phyloP scores from a whole-genome alignment of 73 alveolate species.

The Stentor roeselii region DNA sequence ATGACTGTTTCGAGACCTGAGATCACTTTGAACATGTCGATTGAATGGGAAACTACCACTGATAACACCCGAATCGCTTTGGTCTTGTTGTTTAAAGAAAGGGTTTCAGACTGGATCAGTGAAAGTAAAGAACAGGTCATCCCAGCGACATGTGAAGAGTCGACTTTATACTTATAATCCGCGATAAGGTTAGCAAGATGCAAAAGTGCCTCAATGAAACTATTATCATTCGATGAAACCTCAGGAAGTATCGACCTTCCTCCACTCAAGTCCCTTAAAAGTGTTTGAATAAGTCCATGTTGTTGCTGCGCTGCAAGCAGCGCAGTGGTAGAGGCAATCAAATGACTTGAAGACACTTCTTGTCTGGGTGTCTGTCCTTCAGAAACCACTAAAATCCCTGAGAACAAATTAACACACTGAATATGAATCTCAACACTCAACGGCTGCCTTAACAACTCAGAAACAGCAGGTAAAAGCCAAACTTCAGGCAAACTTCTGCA shows the following conservation, averaged over 20 bases:
- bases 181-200: constrained; percentile 12
- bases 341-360: background rate
- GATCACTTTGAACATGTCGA: constrained; percentile 27
- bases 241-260: constrained; percentile 1
- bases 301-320: constrained; percentile 17
- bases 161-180: constrained; percentile 11
- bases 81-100: background rate
- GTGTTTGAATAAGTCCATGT: constrained; percentile 25
- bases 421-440: background rate
- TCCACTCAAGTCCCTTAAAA: background rate
- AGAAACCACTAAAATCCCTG: constrained; percentile 10
- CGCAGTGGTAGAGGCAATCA: background rate
- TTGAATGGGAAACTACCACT: constrained; percentile 2
- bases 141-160: constrained; percentile 23
- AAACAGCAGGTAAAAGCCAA: constrained; percentile 20
- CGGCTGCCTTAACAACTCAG: background rate
- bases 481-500: constrained; percentile 20
- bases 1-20: background rate
- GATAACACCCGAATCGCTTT: background rate
- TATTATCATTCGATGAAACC: background rate
- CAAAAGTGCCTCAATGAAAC: background rate
- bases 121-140: constrained; percentile 19
- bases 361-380: constrained; percentile 25
- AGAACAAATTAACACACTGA: background rate
- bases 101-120: background rate